Percentiles rank a stretch among this genome's conserved stretches.
Conservation (phyloP, 345 rosid species). For the Geranium rotundifolium region DNA sequence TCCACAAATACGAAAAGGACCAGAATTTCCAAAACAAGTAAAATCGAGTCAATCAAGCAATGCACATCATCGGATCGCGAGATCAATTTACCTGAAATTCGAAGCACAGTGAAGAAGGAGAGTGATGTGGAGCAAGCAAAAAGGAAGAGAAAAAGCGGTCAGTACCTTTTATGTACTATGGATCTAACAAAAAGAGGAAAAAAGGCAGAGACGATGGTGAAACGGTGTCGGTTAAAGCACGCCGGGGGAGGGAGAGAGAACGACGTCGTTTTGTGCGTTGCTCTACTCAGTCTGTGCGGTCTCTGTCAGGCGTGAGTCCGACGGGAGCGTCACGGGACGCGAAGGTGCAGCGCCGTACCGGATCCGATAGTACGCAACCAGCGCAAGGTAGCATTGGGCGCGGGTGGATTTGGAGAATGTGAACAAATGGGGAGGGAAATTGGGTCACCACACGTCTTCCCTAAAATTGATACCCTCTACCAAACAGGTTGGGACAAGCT, state of each 20-base stretch:
- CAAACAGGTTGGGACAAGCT: neutral
- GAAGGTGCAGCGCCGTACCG: neutral
- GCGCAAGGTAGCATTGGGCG: neutral
- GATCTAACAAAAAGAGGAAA: neutral
- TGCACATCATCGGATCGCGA: neutral
- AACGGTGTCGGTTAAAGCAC: too few species aligned
- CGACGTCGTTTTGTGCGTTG: neutral
- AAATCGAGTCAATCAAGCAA: neutral
- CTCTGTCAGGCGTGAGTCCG: neutral
- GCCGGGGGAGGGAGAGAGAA: too few species aligned
- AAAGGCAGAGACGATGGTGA: neutral
- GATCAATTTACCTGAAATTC: neutral
- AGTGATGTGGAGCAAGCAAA: neutral
- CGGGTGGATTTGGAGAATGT: neutral
- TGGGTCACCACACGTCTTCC: neutral
- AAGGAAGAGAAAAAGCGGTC: neutral
- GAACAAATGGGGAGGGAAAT: neutral
- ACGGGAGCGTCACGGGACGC: neutral
- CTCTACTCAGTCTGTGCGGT: neutral
- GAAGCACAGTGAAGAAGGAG: neutral
- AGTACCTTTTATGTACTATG: neutral
- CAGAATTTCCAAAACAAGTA: neutral
- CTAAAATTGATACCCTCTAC: neutral
- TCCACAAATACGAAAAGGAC: neutral
- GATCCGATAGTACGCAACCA: too few species aligned